Evolutionary conservation across 1,139 yeast species (phyloP).

Genomic region (Kodamaea arcana): DNA sequence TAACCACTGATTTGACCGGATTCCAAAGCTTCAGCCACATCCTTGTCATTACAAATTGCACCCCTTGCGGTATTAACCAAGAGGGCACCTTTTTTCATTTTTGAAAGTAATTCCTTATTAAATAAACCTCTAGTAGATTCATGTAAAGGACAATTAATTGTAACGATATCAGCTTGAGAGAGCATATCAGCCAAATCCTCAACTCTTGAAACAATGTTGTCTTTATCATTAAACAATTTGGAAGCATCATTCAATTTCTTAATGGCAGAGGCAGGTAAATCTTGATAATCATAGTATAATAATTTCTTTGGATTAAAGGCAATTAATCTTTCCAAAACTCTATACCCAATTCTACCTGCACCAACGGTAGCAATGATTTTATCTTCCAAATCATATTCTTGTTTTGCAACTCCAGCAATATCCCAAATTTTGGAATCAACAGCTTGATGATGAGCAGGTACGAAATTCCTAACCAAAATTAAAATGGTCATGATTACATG

Average conservation of each 20-base stretch:
- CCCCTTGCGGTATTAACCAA: conserved; percentile 84
- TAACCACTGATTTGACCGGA: conserved; percentile 72
- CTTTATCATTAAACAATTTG: conserved; percentile 35
- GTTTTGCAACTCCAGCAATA: conserved; percentile 73
- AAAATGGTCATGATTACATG: conserved; percentile 76
- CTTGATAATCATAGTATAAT: conserved; percentile 73
- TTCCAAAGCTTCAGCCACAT: conserved; percentile 68
- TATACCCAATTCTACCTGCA: conserved; percentile 78
- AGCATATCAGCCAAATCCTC: conserved; percentile 65
- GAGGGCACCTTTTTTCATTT: conserved; percentile 76
- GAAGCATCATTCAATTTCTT: conserved; percentile 45
- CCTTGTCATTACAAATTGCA: conserved; percentile 69
- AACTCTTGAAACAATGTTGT: conserved; percentile 52
- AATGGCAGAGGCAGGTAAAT: conserved; percentile 55
- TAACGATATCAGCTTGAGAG: conserved; percentile 65
- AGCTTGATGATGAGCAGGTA: conserved; percentile 73
- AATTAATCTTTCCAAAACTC: conserved; percentile 67
- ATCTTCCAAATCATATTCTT: conserved; percentile 71
- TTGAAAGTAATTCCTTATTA: conserved; percentile 61
- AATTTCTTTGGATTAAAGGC: conserved; percentile 75
- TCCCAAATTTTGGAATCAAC: conserved; percentile 58
- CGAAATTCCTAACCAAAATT: conserved; percentile 69
- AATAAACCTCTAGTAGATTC: conserved; percentile 64
- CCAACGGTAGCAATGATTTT: conserved; percentile 78
- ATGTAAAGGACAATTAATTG: conserved; percentile 77